phyloP scores from a whole-genome alignment of 2,329 filamentous ascomycete species.

The Fusarium nodosum region DNA sequence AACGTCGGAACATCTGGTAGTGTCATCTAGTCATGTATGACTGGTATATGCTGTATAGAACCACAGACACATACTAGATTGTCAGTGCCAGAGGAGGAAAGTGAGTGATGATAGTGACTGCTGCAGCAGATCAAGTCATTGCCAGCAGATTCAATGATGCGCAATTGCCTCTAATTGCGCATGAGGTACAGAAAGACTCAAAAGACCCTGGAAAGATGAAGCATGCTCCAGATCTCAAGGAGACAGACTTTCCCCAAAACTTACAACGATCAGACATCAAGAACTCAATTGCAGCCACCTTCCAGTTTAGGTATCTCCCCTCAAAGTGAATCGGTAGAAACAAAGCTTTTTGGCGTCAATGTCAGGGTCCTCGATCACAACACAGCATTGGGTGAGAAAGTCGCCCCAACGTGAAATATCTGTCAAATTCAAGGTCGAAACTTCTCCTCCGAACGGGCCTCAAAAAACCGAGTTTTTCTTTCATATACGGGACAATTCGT shows the following conservation, averaged over 20 bases:
- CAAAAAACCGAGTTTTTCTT: too few species aligned
- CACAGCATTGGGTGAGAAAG: too few species aligned
- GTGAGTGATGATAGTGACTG: neutral
- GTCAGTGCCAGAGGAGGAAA: neutral
- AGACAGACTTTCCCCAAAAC: neutral
- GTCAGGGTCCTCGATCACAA: neutral
- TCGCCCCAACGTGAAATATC: neutral
- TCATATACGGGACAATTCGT: neutral
- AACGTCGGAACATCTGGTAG: neutral
- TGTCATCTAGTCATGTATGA: neutral
- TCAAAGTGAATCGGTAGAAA: neutral
- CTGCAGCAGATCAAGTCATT: neutral
- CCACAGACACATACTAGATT: too few species aligned
- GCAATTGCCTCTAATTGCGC: neutral
- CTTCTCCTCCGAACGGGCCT: neutral
- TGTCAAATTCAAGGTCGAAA: neutral
- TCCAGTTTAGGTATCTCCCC: neutral
- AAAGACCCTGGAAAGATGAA: neutral
- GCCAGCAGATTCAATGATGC: neutral
- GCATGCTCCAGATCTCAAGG: neutral
- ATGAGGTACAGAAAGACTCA: neutral
- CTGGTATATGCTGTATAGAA: neutral
- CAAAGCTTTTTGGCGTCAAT: neutral
- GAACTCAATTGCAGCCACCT: neutral
- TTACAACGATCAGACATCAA: neutral